phyloP scores from a whole-genome alignment of 192 early-diverging fungal genomes.

The Dissophora globulifera region DNA sequence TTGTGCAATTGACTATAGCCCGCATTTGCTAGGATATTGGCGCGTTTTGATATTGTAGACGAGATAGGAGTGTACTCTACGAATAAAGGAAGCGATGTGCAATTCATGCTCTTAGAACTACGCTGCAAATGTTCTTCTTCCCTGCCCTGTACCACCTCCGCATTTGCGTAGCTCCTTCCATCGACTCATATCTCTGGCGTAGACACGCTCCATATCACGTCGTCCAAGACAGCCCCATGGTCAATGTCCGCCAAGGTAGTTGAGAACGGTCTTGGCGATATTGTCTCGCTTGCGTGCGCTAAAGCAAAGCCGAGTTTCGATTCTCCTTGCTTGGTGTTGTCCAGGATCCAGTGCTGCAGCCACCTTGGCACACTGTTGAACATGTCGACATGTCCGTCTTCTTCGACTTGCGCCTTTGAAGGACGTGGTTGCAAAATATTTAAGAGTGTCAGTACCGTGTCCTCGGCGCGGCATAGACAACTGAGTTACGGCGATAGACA shows the following conservation, averaged over 20 bases:
- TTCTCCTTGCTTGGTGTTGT: constrained; percentile 21
- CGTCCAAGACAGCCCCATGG: not conserved
- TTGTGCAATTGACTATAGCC: no score
- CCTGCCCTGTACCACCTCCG: no score
- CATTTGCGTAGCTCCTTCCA: no score
- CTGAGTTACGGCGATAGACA: not conserved
- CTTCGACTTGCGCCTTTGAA: constrained; percentile 15
- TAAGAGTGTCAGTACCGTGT: no score
- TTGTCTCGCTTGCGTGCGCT: not conserved
- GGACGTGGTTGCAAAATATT: not conserved
- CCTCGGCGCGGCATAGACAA: no score
- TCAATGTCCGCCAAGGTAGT: not conserved
- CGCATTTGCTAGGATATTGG: no score
- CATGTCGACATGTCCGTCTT: constrained; percentile 45
- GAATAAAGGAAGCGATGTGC: no score
- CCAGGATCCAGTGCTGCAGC: constrained; percentile 42
- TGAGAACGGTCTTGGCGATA: not conserved
- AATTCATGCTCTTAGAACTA: no score
- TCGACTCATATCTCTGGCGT: no score
- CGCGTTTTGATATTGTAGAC: no score
- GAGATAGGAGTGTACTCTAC: no score
- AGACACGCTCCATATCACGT: not conserved
- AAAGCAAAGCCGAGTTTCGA: constrained; percentile 26
- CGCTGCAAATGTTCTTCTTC: no score
- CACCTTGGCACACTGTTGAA: constrained; percentile 41